These are phyloP conservation scores for Thraustotheca clavata DNA, from an alignment of 352 stramenopile species.

Conservation along the genomic window DNA sequence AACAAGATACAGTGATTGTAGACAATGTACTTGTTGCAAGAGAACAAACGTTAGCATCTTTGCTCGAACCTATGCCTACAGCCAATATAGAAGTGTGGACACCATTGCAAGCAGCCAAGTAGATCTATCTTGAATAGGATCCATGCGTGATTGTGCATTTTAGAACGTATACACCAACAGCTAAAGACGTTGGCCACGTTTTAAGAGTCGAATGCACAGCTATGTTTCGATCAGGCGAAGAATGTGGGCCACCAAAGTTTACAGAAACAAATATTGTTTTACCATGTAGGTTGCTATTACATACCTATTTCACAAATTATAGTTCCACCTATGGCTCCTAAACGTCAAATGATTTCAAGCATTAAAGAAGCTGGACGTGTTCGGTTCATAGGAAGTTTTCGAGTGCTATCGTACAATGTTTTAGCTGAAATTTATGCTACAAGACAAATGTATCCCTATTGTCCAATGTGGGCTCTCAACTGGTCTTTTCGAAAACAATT, in stretches of 20 bases:
- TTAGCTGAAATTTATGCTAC: conserved; percentile 90
- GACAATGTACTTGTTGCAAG: not conserved
- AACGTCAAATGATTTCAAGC: conserved; percentile 75
- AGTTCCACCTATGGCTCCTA: conserved; percentile 69
- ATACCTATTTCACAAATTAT: conserved; percentile 12
- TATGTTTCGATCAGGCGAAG: conserved; percentile 22
- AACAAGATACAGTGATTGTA: not conserved
- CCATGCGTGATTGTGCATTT: conserved; percentile 17
- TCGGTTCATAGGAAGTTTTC: conserved; percentile 72
- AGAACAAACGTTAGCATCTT: not conserved
- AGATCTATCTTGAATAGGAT: too few relatives aligned
- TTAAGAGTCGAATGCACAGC: conserved; percentile 74
- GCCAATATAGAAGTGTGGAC: conserved; percentile 56
- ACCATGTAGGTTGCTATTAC: conserved; percentile 44
- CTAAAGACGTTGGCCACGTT: conserved; percentile 63
- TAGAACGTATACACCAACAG: conserved; percentile 58
- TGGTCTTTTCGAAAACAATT: conserved; percentile 94
- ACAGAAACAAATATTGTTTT: conserved; percentile 81
- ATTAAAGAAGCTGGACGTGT: conserved; percentile 69
- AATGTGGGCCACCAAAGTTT: conserved; percentile 49
- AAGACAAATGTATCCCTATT: conserved; percentile 94
- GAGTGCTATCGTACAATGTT: conserved; percentile 87
- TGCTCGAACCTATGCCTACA: conserved; percentile 20
- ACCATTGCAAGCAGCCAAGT: conserved; percentile 61
- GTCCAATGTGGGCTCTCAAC: conserved; percentile 93